A percentile compares a stretch with the other conserved stretches of the same genome.
phyloP scores from a whole-genome alignment of 2,329 filamentous ascomycete species.

The Claviceps humidiphila region DNA sequence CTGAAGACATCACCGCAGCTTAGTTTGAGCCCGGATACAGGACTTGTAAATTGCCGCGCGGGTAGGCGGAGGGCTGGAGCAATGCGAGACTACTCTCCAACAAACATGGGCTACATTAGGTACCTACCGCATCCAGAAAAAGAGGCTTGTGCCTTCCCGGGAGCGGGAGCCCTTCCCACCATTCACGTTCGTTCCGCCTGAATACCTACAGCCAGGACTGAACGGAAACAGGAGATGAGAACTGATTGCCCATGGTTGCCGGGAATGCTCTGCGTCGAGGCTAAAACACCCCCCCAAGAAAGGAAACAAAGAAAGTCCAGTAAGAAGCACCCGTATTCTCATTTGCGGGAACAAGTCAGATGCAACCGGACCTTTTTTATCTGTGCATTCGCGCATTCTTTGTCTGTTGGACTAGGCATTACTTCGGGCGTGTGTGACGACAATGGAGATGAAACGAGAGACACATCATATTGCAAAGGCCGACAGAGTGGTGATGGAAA shows the following conservation, averaged over 20 bases:
- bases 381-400: neutral
- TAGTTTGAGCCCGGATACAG: too few species aligned
- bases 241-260: neutral
- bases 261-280: neutral
- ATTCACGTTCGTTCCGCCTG: neutral
- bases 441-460: neutral
- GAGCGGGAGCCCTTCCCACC: neutral
- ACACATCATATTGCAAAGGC: too few species aligned
- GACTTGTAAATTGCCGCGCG: neutral
- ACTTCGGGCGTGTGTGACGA: neutral
- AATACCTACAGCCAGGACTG: neutral
- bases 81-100: neutral
- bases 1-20: too few species aligned
- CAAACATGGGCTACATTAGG: neutral
- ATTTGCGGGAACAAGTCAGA: neutral
- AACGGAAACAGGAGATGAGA: neutral
- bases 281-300: neutral
- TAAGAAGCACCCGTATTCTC: neutral
- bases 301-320: neutral
- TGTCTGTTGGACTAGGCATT: neutral
- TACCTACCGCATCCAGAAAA: neutral
- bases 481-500: too few species aligned
- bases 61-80: neutral
- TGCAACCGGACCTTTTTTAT: neutral
- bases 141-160: neutral